Percentiles rank a stretch among this genome's conserved stretches.
Conservation (phyloP, 106 monocot genomes). For the Acorus gramineus region DNA sequence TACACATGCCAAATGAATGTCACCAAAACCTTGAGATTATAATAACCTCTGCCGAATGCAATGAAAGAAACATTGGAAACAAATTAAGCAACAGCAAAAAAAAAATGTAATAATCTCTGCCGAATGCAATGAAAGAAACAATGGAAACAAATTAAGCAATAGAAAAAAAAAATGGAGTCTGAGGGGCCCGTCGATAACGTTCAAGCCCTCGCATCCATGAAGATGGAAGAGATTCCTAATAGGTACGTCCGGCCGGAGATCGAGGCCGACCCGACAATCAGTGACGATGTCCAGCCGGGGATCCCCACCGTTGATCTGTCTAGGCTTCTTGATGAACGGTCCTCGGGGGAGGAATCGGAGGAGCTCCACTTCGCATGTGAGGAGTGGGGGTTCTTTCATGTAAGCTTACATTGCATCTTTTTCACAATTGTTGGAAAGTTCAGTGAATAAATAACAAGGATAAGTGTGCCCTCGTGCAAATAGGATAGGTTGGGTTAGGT, state of each 20-base stretch:
- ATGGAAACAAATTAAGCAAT: no score
- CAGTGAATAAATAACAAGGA: no score
- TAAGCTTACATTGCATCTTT: not conserved
- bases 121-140: no score
- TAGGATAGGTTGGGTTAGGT: no score
- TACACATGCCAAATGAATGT: no score
- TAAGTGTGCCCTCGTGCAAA: no score
- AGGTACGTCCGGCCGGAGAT: conserved; percentile 23
- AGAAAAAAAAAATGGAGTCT: no score
- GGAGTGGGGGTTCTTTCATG: conserved; percentile 41
- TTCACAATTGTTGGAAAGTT: not conserved
- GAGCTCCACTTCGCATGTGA: conserved; percentile 22
- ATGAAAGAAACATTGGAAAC: no score
- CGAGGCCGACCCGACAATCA: not conserved
- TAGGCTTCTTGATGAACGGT: conserved; percentile 2
- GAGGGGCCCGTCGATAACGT: not conserved
- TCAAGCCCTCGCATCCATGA: conserved; percentile 13
- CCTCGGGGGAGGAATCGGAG: conserved; percentile 2
- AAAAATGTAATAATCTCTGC: no score
- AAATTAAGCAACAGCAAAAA: no score
- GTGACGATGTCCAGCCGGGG: not conserved
- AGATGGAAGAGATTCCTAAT: conserved; percentile 7
- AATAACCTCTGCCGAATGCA: no score
- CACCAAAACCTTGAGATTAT: no score
- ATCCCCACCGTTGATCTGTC: conserved; percentile 21